A percentile compares a stretch with the other conserved stretches of the same genome.
Conservation (phyloP, 2,329 filamentous ascomycete species). For the Diaporthe citriasiana region DNA sequence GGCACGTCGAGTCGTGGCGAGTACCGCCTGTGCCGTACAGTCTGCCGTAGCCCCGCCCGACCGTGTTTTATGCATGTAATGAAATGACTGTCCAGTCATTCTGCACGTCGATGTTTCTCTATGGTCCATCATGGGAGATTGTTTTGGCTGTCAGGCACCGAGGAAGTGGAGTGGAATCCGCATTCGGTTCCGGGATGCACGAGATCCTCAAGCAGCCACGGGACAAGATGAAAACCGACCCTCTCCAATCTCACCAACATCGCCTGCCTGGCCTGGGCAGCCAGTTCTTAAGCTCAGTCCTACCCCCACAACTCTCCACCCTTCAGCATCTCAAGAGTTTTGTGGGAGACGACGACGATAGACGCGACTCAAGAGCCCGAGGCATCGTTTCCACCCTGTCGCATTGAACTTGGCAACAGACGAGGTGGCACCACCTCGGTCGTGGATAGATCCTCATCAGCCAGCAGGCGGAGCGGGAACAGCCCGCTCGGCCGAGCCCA, state of each 20-base stretch:
- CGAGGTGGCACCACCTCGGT: neutral
- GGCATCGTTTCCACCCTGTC: neutral
- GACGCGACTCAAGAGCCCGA: conserved; percentile 11
- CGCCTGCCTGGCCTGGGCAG: conserved; percentile 2
- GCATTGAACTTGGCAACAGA: neutral
- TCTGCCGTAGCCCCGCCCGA: neutral
- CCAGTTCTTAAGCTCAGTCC: conserved; percentile 4
- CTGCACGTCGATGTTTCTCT: neutral
- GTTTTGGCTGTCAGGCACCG: conserved; percentile 14
- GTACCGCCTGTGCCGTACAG: neutral
- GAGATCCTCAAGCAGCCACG: neutral
- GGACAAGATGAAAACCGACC: neutral
- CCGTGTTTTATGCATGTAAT: neutral
- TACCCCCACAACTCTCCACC: conserved; percentile 14
- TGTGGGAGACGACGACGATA: neutral
- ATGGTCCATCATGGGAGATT: neutral
- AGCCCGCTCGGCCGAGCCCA: neutral
- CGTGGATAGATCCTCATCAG: neutral
- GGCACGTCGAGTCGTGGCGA: neutral
- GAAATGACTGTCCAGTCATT: neutral
- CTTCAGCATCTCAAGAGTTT: neutral
- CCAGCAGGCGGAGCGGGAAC: conserved; percentile 7
- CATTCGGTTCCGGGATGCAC: neutral
- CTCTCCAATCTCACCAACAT: neutral
- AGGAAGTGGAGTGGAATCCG: neutral